phyloP scores from a whole-genome alignment of 2,329 filamentous ascomycete species.

The Fusarium torreyae region DNA sequence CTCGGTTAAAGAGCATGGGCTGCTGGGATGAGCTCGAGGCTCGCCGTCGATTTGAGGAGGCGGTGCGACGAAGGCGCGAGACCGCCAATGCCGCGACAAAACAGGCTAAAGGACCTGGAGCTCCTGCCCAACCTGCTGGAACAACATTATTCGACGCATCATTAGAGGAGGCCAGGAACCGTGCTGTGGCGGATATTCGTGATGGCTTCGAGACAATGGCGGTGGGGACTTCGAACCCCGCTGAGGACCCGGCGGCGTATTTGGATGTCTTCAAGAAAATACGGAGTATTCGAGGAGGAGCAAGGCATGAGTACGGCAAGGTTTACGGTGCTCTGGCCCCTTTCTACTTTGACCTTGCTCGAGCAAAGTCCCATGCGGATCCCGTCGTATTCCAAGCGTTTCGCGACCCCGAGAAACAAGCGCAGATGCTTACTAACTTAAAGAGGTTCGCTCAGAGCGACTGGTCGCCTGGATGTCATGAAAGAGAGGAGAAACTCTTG shows the following conservation, averaged over 20 bases:
- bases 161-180: constrained; percentile 73
- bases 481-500: constrained; percentile 79
- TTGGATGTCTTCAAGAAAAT: constrained; percentile 79
- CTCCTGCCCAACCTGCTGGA: constrained; percentile 38
- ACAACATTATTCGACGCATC: constrained; percentile 82
- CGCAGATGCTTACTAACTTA: constrained; percentile 88
- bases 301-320: constrained; percentile 91
- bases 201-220: constrained; percentile 88
- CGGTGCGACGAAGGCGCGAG: constrained; percentile 73
- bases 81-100: constrained; percentile 54
- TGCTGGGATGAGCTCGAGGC: constrained; percentile 94
- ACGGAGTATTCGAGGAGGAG: constrained; percentile 85
- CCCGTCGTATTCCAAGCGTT: constrained; percentile 90
- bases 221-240: constrained; percentile 64
- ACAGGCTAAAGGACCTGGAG: constrained; percentile 35
- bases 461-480: constrained; percentile 79
- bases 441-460: constrained; percentile 85
- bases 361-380: constrained; percentile 80
- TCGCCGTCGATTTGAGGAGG: constrained; percentile 82
- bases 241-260: constrained; percentile 74
- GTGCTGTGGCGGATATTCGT: constrained; percentile 52
- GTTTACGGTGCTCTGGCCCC: constrained; percentile 90
- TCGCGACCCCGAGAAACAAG: constrained; percentile 89
- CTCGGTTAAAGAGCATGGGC: constrained; percentile 86
- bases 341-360: constrained; percentile 87